These are phyloP conservation scores for Lentinula sp. DNA, from an alignment of 768 basidiomycete genomes.

Conservation along the genomic window DNA sequence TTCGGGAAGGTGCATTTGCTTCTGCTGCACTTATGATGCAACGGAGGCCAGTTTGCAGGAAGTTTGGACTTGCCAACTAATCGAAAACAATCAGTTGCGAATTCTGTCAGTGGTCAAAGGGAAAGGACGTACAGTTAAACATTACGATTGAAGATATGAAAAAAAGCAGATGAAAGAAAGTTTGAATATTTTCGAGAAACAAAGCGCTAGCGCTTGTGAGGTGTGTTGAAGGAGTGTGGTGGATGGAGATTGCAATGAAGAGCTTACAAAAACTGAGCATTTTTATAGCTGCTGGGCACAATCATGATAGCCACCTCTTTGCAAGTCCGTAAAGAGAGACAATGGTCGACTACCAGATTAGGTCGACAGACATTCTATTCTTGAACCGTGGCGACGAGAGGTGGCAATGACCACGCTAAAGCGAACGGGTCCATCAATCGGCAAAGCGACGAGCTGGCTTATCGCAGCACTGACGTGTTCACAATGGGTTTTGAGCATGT, in stretches of 20 bases:
- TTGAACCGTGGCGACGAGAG: too few relatives aligned
- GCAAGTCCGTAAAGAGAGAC: background rate
- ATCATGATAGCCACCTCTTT: background rate
- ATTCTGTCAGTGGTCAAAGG: background rate
- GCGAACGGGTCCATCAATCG: too few relatives aligned
- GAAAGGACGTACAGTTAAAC: background rate
- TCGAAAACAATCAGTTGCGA: background rate
- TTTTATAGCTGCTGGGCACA: background rate
- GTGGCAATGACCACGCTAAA: background rate
- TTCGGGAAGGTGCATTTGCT: slow-evolving; percentile 1
- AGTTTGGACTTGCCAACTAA: background rate
- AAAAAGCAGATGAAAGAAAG: background rate
- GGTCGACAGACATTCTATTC: background rate
- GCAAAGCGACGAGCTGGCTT: too few relatives aligned
- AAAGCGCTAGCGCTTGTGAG: slow-evolving; percentile 1
- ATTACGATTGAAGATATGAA: background rate
- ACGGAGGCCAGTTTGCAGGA: slow-evolving; percentile 1
- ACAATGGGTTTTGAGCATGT: too few relatives aligned
- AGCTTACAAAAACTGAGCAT: background rate
- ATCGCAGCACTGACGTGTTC: too few relatives aligned
- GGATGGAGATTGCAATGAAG: background rate
- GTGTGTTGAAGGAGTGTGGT: background rate
- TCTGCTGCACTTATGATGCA: slow-evolving; percentile 1
- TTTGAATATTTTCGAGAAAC: background rate
- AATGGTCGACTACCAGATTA: background rate